Base-by-base conservation (phyloP, 768 basidiomycete species). In the Ramaria rubella region DNA sequence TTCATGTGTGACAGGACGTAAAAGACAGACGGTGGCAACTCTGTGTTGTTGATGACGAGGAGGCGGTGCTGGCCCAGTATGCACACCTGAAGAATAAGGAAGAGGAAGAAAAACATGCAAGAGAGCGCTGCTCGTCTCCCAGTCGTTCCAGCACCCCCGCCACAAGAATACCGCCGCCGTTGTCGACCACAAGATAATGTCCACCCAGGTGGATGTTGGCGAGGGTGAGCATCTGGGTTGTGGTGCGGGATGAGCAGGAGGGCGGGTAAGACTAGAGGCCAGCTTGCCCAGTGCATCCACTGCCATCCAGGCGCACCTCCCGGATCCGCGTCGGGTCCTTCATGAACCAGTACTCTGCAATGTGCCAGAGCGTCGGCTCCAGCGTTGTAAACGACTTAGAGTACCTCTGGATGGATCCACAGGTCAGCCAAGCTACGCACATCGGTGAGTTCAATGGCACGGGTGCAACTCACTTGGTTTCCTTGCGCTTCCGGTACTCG, bases 401-500 rank as follows among this genome's bases (percentile, higher is more conserved):
- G 68, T 89, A 97, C 64, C 94, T 98, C 59, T 27, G 42, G 45
- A 34, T 36, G n/a, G n/a, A n/a, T n/a, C n/a, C n/a, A n/a, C n/a
- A n/a, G n/a, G n/a, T n/a, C n/a, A n/a, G n/a, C n/a, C n/a, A n/a
- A n/a, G n/a, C n/a, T n/a, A n/a, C n/a, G n/a, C n/a, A n/a, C n/a
- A n/a, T n/a, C n/a, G n/a, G n/a, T n/a, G n/a, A n/a, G 33, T 6
- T 4, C 45, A 51, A n/a, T 21, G 34, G 9, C 49, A n/a, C n/a
- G n/a, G n/a, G n/a, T n/a, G n/a, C 11, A 1, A 62, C 85, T 62
- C 66, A 95, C 94, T 98, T 99, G 57, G 90, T 93, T 72, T 94
- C 91, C 70, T 99, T 99, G 36, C 92, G 79, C 69, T 94, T 95
- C 69, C 82, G 87, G 72, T 97, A 99, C 68, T 99, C 98, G 65